Evolutionary conservation across 805 yeast species (phyloP), one percentile per base, ranked within the genome.

Genomic region (Candida vaughaniae): DNA sequence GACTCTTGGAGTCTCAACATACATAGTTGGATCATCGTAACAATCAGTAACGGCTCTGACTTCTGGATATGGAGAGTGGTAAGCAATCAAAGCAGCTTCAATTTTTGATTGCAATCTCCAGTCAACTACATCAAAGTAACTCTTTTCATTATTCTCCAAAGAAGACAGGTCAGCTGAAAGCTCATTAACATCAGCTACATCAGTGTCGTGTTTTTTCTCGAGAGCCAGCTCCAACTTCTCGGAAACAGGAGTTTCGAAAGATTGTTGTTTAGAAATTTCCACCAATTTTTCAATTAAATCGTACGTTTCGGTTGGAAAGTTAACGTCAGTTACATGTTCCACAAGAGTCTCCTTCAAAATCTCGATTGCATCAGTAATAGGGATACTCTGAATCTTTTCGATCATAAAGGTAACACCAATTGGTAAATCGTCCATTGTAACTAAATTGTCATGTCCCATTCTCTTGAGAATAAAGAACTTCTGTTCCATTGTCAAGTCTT

Each of bases 11-110:
- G 84, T 78, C 41, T 75, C 79, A 25, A 65, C 69, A 0, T 78
- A 75, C 25, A 70, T 43, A 2, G 46, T 32, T 1, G 72, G 71
- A 41, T 80, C 81, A 46, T 80, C 85, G 34, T 48, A 61, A 9
- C 80, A 73, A 12, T 77, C 80, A n/a, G 78, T 78, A 14, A 81
- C 73, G 7, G 85, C 79, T 25, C 86, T 59, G 10, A 81, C 81
- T 48, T 81, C 86, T 1, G 85, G 82, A 44, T 78, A 79, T 4
- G 84, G 83, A 5, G 81, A 73, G 51, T 67, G 70, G 45, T 41
- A 64, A 12, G 59, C 62, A 14, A 59, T 60, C 29, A 74, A 50
- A 20, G 64, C 68, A 4, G 78, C 78, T 39, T 71, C 70, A 22
- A 66, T 51, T 40, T 57, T 60, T 25, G 59, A 54, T 29, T 64